Evolutionary conservation across 2,329 filamentous ascomycete species (phyloP), one percentile per base, ranked within the genome.

Genomic region (Diaporthe sp.): DNA sequence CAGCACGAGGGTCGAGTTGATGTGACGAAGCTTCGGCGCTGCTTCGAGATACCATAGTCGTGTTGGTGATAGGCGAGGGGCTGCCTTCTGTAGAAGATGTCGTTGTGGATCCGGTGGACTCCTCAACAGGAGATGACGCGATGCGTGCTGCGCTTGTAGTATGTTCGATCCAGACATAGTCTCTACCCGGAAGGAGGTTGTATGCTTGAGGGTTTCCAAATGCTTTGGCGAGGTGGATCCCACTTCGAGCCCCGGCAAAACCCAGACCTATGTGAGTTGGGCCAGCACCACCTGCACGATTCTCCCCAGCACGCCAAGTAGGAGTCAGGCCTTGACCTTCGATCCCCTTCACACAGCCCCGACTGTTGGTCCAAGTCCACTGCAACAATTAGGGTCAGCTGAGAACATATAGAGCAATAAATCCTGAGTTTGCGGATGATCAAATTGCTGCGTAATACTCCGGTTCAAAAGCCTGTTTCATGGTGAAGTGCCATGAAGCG

Each of bases 281-380:
- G 2, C 76, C 77, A 7, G 72, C 58, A 22, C 57, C 68, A 8
- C 47, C 19, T 13, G 70, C 75, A n/a, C 75, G 61, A n/a, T 60
- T 58, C 68, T 75, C 72, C 30, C 77, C 75, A 64, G 78, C 47
- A 1, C 79, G 75, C 79, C 79, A 77, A 7, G 74, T 76, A 0
- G 78, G 77, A 28, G 77, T 77, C 17, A 80, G 75, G 12, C 78
- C 80, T 40, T 81, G 69, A 1, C 76, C 77, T 2, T 73, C 66
- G 10, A 61, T 64, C 0, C 78, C 78, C 4, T 74, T 73, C 2
- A 57, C 35, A 42, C 76, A 78, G 60, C 79, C 78, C 33, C 78
- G 58, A 7, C 75, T 40, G 68, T 81, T 82, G 40, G 78, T 80
- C 68, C 74, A 79, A 1, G 77, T 79, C 1, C 69, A 74, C 30